phyloP scores from a whole-genome alignment of 495 filamentous ascomycete genomes.

The Neurospora tetrasperma region DNA sequence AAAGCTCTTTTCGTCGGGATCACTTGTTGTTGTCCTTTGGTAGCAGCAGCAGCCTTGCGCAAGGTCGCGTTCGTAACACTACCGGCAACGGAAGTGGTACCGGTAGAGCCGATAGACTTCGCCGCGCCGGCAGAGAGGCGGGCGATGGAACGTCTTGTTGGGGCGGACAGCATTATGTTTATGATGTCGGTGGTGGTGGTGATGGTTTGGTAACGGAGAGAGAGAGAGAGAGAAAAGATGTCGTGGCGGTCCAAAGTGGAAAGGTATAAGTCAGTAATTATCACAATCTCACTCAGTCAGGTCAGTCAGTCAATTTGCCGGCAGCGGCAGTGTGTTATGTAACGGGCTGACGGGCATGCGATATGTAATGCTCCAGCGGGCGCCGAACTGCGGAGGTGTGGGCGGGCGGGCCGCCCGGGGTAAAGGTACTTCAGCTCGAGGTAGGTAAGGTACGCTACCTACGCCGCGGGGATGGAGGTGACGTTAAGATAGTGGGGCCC shows the following conservation, averaged over 20 bases:
- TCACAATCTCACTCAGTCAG: no score
- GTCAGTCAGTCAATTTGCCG: not conserved
- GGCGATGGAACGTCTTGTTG: not conserved
- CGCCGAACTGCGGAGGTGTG: not conserved
- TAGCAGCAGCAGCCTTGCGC: not conserved
- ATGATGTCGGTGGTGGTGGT: no score
- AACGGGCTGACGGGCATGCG: not conserved
- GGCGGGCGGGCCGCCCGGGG: not conserved
- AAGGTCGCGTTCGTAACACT: not conserved
- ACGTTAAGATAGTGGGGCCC: no score
- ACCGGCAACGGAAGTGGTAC: not conserved
- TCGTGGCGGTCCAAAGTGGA: no score
- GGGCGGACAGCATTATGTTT: not conserved
- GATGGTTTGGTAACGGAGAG: no score
- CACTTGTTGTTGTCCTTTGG: not conserved
- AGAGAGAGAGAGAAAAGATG: no score
- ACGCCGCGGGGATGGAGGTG: no score
- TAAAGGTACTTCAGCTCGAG: not conserved
- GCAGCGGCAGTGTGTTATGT: not conserved
- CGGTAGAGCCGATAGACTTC: not conserved
- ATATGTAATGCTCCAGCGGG: not conserved
- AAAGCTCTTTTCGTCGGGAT: not conserved
- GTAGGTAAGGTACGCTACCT: no score
- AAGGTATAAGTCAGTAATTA: no score
- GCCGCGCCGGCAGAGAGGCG: not conserved